Evolutionary conservation across 352 stramenopile species (phyloP).

Genomic region (Peronospora farinosa): DNA sequence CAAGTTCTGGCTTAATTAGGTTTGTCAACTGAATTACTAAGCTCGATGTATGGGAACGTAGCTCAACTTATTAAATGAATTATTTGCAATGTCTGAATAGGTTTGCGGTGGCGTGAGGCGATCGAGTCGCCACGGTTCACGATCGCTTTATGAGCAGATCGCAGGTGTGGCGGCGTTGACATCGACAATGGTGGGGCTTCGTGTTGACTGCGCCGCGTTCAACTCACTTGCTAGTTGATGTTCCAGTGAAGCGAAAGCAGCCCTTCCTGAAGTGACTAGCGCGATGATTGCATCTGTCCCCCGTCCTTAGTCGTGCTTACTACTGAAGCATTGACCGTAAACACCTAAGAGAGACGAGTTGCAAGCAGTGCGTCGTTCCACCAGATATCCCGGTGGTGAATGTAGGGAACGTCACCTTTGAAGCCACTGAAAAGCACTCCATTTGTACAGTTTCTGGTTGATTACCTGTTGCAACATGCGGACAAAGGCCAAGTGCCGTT

Average conservation of each 20-base stretch:
- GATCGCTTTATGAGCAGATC: too few species aligned
- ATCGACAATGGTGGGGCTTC: conserved; percentile 25
- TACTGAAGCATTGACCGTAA: conserved; percentile 30
- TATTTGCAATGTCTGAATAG: conserved; percentile 23
- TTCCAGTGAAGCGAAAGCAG: conserved; percentile 6
- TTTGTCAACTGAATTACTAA: conserved; percentile 8
- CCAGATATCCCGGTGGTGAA: too few species aligned
- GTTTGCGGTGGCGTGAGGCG: background rate
- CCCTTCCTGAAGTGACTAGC: too few species aligned
- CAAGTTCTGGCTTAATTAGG: conserved; percentile 49
- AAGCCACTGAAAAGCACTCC: too few species aligned
- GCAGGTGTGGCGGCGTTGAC: conserved; percentile 22
- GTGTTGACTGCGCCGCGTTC: conserved; percentile 33
- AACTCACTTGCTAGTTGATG: conserved; percentile 1
- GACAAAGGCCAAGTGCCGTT: too few species aligned
- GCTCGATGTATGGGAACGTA: conserved; percentile 19
- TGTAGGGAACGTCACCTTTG: too few species aligned
- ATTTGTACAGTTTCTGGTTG: too few species aligned
- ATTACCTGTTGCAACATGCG: too few species aligned
- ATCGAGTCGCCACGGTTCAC: too few species aligned
- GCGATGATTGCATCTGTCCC: too few species aligned
- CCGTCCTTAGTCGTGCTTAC: conserved; percentile 40
- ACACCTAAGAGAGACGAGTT: too few species aligned
- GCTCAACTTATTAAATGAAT: conserved; percentile 23
- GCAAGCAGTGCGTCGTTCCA: too few species aligned